Conservation (phyloP, 75 land plant species). For the Adiantum capillusveneris region DNA sequence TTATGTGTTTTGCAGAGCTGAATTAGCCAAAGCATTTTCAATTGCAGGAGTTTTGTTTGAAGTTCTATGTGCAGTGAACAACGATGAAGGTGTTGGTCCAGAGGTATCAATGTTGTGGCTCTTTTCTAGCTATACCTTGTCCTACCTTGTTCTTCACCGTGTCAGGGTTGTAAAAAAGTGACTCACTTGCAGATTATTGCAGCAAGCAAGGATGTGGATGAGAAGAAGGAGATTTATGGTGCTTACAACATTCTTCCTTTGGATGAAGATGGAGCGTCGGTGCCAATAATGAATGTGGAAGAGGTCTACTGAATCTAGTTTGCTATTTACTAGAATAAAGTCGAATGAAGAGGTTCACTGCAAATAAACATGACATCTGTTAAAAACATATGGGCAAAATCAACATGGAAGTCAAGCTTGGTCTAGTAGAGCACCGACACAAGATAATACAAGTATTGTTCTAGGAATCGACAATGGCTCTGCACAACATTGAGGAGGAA, state of each 20-base stretch:
- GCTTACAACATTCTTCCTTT: constrained; percentile 96
- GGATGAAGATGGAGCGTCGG: constrained; percentile 90
- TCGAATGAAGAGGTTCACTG: too few relatives aligned
- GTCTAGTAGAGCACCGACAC: too few relatives aligned
- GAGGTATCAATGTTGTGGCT: too few relatives aligned
- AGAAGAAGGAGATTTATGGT: constrained; percentile 81
- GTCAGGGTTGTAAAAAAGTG: too few relatives aligned
- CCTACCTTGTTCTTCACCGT: too few relatives aligned
- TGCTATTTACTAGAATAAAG: neutral
- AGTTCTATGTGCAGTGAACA: constrained; percentile 86
- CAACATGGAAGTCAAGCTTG: too few relatives aligned
- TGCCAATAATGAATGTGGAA: constrained; percentile 61
- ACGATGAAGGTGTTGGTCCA: constrained; percentile 87
- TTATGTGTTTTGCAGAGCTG: constrained; percentile 78
- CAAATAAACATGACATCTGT: too few relatives aligned
- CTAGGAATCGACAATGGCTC: too few relatives aligned
- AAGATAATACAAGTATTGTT: too few relatives aligned
- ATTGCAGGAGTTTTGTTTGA: constrained; percentile 95
- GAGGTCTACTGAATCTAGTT: constrained; percentile 25
- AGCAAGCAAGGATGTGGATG: constrained; percentile 83
- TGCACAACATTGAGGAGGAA: too few relatives aligned
- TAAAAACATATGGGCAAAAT: too few relatives aligned
- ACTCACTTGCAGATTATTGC: constrained; percentile 75
- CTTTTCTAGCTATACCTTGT: too few relatives aligned
- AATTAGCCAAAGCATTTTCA: constrained; percentile 77